These are phyloP conservation scores for Sphaerobolus stellatus DNA, from an alignment of 1,284 basidiomycete species.

Conservation along the genomic window DNA sequence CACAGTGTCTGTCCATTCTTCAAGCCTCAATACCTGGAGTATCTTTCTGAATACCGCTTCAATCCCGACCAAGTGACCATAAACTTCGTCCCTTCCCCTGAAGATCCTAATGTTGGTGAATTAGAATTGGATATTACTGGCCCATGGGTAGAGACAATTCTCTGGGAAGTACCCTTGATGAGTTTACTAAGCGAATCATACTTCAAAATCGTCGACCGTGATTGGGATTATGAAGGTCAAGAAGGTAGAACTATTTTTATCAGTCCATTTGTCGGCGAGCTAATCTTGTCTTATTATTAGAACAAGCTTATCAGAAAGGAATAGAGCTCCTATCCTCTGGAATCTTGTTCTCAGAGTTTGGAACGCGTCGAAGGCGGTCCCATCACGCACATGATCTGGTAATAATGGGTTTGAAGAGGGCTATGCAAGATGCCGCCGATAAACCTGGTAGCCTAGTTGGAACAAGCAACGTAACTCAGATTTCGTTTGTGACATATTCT, in stretches of 20 bases:
- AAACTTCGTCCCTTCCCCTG: constrained; percentile 57
- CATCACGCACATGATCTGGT: constrained; percentile 81
- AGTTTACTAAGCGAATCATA: constrained; percentile 81
- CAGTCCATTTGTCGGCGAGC: constrained; percentile 1
- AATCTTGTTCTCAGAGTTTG: constrained; percentile 89
- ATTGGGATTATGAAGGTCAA: constrained; percentile 86
- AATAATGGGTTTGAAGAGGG: constrained; percentile 66
- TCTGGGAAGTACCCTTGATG: constrained; percentile 97
- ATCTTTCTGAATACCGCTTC: constrained; percentile 71
- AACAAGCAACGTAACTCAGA: constrained; percentile 74
- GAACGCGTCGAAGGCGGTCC: constrained; percentile 85
- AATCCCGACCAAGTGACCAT: constrained; percentile 80
- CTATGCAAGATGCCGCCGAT: constrained; percentile 49
- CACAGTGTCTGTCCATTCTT: constrained; percentile 75
- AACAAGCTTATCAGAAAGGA: constrained; percentile 71
- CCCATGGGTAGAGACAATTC: constrained; percentile 85
- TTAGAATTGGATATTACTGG: constrained; percentile 77
- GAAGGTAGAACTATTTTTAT: constrained; percentile 45
- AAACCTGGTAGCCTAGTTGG: constrained; percentile 66
- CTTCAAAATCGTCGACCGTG: constrained; percentile 66
- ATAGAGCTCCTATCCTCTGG: constrained; percentile 63
- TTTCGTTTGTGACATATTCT: neutral
- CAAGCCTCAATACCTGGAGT: constrained; percentile 72
- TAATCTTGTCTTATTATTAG: constrained; percentile 23
- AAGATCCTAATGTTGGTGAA: constrained; percentile 57